Evolutionary conservation across 116 monocot genomes (phyloP).

Genomic region (Posidonia oceanica): DNA sequence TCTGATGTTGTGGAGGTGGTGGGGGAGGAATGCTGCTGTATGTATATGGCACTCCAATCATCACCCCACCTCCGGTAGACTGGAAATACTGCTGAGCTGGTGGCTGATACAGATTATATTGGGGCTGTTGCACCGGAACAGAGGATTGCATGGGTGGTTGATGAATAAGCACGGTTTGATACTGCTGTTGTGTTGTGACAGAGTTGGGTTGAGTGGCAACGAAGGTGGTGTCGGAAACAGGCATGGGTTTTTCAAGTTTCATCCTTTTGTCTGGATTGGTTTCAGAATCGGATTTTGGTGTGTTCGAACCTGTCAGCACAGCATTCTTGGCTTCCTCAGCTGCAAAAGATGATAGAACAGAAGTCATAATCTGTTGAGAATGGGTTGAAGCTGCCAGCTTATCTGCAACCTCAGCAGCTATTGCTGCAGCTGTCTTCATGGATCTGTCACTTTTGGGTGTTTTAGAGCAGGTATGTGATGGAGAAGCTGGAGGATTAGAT

Average conservation of each 20-base stretch:
- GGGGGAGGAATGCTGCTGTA: slow-evolving; percentile 36
- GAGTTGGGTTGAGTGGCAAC: slow-evolving; percentile 14
- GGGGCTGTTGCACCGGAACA: slow-evolving; percentile 23
- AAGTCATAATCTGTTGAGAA: slow-evolving; percentile 90
- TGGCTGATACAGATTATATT: slow-evolving; percentile 40
- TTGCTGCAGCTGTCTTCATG: slow-evolving; percentile 63
- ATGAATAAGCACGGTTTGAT: slow-evolving; percentile 30
- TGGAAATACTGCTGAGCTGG: slow-evolving; percentile 56
- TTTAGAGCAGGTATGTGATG: background rate
- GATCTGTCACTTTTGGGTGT: slow-evolving; percentile 12
- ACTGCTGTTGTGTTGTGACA: slow-evolving; percentile 20
- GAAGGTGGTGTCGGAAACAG: slow-evolving; percentile 7
- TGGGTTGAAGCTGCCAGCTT: slow-evolving; percentile 74
- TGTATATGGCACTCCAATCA: slow-evolving; percentile 69
- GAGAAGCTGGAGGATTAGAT: background rate
- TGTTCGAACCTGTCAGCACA: background rate
- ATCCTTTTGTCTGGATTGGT: slow-evolving; percentile 8
- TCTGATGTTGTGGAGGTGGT: slow-evolving; percentile 25
- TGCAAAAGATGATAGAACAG: slow-evolving; percentile 85
- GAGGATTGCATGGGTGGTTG: slow-evolving; percentile 27
- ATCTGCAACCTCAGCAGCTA: slow-evolving; percentile 85
- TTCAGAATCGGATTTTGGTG: slow-evolving; percentile 4
- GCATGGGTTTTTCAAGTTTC: slow-evolving; percentile 25
- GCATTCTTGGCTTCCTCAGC: slow-evolving; percentile 75
- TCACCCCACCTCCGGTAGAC: slow-evolving; percentile 37